A percentile compares a stretch with the other conserved stretches of the same genome.
Evolutionary conservation across 1,284 basidiomycete genomes (phyloP).

Genomic region (Microbotryum saponariae): DNA sequence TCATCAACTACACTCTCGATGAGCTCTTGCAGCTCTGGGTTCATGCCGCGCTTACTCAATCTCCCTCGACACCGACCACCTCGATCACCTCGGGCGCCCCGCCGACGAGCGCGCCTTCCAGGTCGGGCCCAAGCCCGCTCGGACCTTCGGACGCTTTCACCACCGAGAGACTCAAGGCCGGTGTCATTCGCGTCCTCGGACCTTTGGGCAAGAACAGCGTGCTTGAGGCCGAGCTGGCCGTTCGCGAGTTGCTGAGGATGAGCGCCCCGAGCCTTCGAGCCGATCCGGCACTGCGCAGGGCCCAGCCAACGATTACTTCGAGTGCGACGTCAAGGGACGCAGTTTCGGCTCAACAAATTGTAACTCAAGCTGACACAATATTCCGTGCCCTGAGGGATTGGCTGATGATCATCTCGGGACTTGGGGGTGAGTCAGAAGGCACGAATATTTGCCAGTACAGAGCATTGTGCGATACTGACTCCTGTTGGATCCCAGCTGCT

Average conservation of each 20-base stretch:
- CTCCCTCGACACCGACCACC: slow-evolving; percentile 43
- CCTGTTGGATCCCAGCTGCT: neutral
- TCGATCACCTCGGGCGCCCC: neutral
- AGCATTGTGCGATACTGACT: neutral
- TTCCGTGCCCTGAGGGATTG: slow-evolving; percentile 18
- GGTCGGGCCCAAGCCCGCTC: neutral
- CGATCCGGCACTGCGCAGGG: slow-evolving; percentile 13
- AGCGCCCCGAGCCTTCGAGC: slow-evolving; percentile 1
- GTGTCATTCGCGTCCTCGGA: slow-evolving; percentile 60
- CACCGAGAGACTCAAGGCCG: slow-evolving; percentile 56
- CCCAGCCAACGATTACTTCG: neutral
- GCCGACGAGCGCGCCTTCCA: neutral
- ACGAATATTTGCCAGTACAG: too few species aligned
- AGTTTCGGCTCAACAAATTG: neutral
- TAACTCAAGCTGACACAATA: slow-evolving; percentile 9
- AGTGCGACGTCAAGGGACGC: neutral
- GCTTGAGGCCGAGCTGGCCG: slow-evolving; percentile 76
- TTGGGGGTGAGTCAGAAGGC: slow-evolving; percentile 9
- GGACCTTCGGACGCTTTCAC: slow-evolving; percentile 6
- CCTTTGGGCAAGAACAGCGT: slow-evolving; percentile 80
- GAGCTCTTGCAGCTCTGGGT: slow-evolving; percentile 73
- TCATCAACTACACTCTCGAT: slow-evolving; percentile 77
- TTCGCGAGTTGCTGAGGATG: slow-evolving; percentile 15
- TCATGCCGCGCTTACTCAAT: slow-evolving; percentile 60
- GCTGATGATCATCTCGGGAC: slow-evolving; percentile 20